Evolutionary conservation across 345 rosid genomes (phyloP).

Genomic region (Brassica cretica): DNA sequence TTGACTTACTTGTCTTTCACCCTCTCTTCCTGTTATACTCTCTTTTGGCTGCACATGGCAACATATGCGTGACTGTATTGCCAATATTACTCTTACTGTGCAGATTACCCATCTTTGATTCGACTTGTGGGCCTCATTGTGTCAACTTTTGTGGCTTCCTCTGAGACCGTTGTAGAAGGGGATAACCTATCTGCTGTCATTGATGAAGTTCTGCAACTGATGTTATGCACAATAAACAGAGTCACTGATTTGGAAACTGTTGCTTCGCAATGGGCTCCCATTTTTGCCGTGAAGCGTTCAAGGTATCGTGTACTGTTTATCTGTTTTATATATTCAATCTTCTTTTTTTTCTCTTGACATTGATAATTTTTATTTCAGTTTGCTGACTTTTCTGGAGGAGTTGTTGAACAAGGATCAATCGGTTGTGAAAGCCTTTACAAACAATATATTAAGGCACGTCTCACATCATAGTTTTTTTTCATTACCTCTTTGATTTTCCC

Average conservation of each 20-base stretch:
- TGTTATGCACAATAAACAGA: conserved; percentile 60
- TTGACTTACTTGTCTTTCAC: conserved; percentile 18
- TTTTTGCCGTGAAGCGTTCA: conserved; percentile 55
- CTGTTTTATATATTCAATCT: conserved; percentile 2
- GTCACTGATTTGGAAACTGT: conserved; percentile 45
- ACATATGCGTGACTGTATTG: conserved; percentile 15
- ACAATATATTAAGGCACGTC: conserved; percentile 61
- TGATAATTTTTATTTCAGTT: conserved; percentile 49
- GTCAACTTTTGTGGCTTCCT: conserved; percentile 44
- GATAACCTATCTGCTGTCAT: conserved; percentile 47
- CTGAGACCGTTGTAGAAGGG: conserved; percentile 39
- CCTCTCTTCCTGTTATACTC: conserved; percentile 10
- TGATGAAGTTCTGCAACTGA: conserved; percentile 64
- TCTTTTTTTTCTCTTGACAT: conserved; percentile 23
- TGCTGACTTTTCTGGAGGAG: conserved; percentile 60
- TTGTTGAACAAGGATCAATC: conserved; percentile 53
- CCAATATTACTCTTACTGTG: conserved; percentile 17
- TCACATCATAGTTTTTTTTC: neutral
- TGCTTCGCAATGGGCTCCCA: conserved; percentile 69
- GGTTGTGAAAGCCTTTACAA: conserved; percentile 52
- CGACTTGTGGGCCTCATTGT: conserved; percentile 49
- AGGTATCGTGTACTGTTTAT: conserved; percentile 46
- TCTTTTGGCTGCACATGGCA: conserved; percentile 6
- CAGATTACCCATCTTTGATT: conserved; percentile 65
- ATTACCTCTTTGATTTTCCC: conserved; percentile 16